Base-by-base conservation (phyloP, 73 alveolate species). In the Symbiodinium pilosum region DNA sequence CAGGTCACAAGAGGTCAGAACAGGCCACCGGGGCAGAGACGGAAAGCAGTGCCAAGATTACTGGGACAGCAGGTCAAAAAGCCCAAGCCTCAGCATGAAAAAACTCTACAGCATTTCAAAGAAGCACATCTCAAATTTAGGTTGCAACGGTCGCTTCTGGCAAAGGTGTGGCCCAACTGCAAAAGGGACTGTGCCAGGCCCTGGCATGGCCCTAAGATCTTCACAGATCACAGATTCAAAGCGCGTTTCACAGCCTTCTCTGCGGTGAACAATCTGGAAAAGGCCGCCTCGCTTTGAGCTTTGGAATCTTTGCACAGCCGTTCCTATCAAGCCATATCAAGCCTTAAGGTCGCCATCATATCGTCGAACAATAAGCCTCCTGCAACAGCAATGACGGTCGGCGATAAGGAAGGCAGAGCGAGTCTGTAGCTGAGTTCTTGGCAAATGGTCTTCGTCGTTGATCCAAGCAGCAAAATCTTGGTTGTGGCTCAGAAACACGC, bases 361-460 rank as follows among this genome's bases (percentile, higher is more conserved):
- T n/a, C 85, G 85, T 30, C 85, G 43, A 12, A 73, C 85, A 42
- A 73, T 73, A 30, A 73, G 85, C 14, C 85, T 24, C 85, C 85
- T 73, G 9, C 30, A 39, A n/a, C 84, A 12, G 21, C 20, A 9
- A 54, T 30, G 68, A 1, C 4, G 20, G 20, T 8, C 4, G 26
- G 26, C 73, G 32, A 24, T 16, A 12, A 26, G n/a, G n/a, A n/a
- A n/a, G 59, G 59, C 59, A 9, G 59, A 47, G 59, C 59, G 21
- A 14, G 24, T 6, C 59, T 47, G 42, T 36, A 14, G 39, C 83
- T 71, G n/a, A 86, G 81, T 41, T 51, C n/a, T 18, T 3, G 43
- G 93, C 95, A 88, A 30, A 75, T 88, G 95, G 21, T 88, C 73
- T 68, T 88, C 95, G 71, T 88, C 95, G 39, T 88, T 88, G 68